Base-by-base conservation (phyloP, 2,329 filamentous ascomycete species). In the Diplocarpon rosae region DNA sequence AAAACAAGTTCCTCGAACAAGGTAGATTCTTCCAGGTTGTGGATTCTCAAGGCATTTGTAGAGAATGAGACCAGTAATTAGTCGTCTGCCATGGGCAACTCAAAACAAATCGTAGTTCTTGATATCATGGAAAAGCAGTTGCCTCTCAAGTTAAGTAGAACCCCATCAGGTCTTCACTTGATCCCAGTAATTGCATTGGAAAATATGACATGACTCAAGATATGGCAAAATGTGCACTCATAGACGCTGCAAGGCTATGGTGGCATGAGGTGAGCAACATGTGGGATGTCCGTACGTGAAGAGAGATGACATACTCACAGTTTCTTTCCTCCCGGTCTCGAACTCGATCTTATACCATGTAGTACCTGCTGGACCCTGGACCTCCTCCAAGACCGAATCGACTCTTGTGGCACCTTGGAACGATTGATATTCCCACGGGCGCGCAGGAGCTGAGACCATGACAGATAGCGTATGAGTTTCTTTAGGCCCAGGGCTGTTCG, bases 301-400 rank as follows among this genome's bases (percentile, higher is more conserved):
- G 12, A 37, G 27, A 13, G 24, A 30, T 5, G 40, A 28, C 20
- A 11, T 27, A 62, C 61, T 57, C 46, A 64, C 62, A 39, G 52
- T 45, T 39, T 58, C 55, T 45, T 54, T 47, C 38, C 46, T 55
- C 10, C 60, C 61, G 51, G 61, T 57, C 29, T 58, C 59, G 44
- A 55, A 62, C 43, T 58, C 55, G 15, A 64, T 55, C 29, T 40
- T 50, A 43, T 62, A 64, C 40, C 50, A 46, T 13, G 36, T 17
- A 24, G 54, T 34, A 8, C 52, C 54, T 42, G 53, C 40, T 10
- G 40, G 24, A 2, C 43, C 44, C 28, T 52, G 30, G 12, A 55
- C 16, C 17, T 59, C 56, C 27, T 53, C 48, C n/a, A 61, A 27
- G 2, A 62, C 48, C 5, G 42, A 35, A 14, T 62, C 55, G n/a